Evolutionary conservation across 2,329 filamentous ascomycete genomes (phyloP), one percentile per base, ranked within the genome.

Genomic region (Cordyceps cateniannulata): DNA sequence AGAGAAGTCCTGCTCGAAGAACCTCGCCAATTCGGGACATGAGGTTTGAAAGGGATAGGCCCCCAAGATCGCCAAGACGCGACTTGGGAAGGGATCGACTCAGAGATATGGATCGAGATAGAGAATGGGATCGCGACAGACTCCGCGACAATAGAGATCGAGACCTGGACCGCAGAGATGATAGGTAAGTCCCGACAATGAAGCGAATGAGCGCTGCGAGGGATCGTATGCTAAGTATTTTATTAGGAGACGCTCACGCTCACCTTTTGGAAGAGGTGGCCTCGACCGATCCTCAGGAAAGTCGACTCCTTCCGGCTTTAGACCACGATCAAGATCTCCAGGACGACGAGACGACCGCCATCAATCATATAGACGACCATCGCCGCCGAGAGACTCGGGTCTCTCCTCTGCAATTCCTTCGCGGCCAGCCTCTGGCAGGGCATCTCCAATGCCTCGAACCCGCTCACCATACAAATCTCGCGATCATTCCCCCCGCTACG

Each of bases 231-330:
- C 29, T 53, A 42, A 63, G 24, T 38, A 64, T 69, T 59, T 63
- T 38, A 61, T 64, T 63, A 82, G 80, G 70, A 77, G 81, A 63
- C 76, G 82, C 66, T 85, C 83, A 25, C 77, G 83, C 52, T 85
- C 82, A 38, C 82, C 82, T 1, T 77, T 76, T 62, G 47, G 35
- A 32, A 72, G 10, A 69, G 72, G 38, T 67, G 75, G n/a, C 9
- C n/a, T 52, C 73, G 74, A 16, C 69, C 73, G 7, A 64, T 69
- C 25, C 27, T 54, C 51, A 65, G 77, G 61, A 72, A 77, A 52
- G 75, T 75, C 3, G 16, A 72, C 78, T 0, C 73, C 75, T 42
- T 70, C 72, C 20, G 68, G 66, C 29, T 85, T 81, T 65, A 76
- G 82, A 60, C 79, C 76, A n/a, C 78, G 81, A 38, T 83, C 82